Percentiles rank a stretch among this genome's conserved stretches.
Conservation (phyloP, 1,284 basidiomycete species). For the Grifola frondosa region DNA sequence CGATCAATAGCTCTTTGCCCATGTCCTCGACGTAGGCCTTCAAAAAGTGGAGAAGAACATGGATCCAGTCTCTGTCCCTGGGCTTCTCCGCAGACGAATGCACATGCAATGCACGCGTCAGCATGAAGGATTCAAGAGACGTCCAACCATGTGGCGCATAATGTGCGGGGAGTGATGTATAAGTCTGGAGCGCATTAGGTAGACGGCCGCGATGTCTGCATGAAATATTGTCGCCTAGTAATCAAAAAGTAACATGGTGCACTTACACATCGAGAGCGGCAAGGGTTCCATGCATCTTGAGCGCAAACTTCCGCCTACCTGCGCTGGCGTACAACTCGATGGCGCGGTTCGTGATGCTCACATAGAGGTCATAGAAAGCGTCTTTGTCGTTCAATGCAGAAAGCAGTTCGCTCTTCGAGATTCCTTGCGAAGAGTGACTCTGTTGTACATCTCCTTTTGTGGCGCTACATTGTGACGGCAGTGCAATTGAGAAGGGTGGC, state of each 20-base stretch:
- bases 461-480: constrained; percentile 21
- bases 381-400: constrained; percentile 57
- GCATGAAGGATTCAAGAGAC: constrained; percentile 73
- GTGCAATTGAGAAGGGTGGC: constrained; percentile 68
- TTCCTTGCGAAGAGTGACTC: constrained; percentile 36
- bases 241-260: neutral
- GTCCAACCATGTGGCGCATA: constrained; percentile 81
- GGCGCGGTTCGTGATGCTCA: constrained; percentile 72
- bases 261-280: constrained; percentile 86
- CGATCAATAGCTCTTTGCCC: constrained; percentile 51
- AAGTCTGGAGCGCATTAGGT: constrained; percentile 63
- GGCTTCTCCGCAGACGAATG: constrained; percentile 54
- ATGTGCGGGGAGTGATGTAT: constrained; percentile 76
- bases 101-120: constrained; percentile 66
- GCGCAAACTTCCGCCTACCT: constrained; percentile 78
- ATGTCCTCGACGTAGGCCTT: constrained; percentile 60
- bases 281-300: constrained; percentile 80
- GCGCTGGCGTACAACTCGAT: constrained; percentile 82
- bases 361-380: constrained; percentile 75
- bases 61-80: constrained; percentile 73
- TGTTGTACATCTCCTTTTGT: constrained; percentile 6
- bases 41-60: constrained; percentile 67
- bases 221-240: neutral
- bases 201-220: constrained; percentile 66
- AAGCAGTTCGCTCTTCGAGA: constrained; percentile 68